A percentile compares a stretch with the other conserved stretches of the same genome.
Conservation (phyloP, 495 filamentous ascomycete genomes). For the Lepidopterella palustris region DNA sequence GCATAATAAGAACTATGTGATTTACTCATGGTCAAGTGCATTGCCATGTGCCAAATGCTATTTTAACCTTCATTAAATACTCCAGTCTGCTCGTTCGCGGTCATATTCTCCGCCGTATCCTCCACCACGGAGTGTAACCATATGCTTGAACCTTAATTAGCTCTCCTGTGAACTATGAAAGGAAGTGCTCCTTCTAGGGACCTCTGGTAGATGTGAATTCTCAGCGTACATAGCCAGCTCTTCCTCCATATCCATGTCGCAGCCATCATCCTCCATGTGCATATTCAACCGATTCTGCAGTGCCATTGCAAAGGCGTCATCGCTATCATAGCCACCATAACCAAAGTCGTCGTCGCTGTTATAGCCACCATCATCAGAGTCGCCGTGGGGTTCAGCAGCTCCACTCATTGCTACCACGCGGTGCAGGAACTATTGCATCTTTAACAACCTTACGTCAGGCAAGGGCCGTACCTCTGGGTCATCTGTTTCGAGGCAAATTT, state of each 20-base stretch:
- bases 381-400: too few species aligned
- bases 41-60: too few species aligned
- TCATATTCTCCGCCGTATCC: neutral
- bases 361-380: too few species aligned
- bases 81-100: too few species aligned
- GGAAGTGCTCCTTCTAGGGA: neutral
- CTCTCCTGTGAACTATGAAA: neutral
- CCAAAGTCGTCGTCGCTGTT: neutral
- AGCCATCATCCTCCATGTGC: neutral
- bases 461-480: neutral
- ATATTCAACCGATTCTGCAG: too few species aligned
- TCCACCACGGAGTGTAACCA: neutral
- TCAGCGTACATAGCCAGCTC: neutral
- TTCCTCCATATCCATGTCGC: neutral
- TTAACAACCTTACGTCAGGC: neutral
- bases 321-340: neutral
- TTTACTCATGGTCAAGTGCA: too few species aligned
- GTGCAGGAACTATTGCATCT: slow-evolving; percentile 2
- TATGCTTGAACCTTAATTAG: neutral
- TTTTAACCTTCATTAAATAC: too few species aligned
- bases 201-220: neutral
- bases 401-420: too few species aligned
- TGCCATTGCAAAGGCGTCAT: neutral
- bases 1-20: too few species aligned
- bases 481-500: too few species aligned